Conservation (phyloP, 306 rosid genomes). For the Urtica urens region DNA sequence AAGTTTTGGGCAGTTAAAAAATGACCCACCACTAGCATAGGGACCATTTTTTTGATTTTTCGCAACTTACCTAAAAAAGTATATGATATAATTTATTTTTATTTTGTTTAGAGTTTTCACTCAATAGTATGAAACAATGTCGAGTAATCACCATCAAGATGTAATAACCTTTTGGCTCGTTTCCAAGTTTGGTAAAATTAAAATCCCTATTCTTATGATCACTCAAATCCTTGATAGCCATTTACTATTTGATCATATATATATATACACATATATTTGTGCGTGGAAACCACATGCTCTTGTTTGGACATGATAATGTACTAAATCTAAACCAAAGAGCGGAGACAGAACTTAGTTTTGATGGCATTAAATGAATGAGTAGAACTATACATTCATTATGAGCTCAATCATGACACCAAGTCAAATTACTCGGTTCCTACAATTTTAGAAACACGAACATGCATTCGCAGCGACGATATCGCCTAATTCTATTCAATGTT, state of each 20-base stretch:
- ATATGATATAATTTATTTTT: too few species aligned
- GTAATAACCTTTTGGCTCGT: not conserved
- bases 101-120: conserved; percentile 1
- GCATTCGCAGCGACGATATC: too few species aligned
- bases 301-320: too few species aligned
- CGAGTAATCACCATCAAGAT: not conserved
- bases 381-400: conserved; percentile 19
- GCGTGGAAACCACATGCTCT: too few species aligned
- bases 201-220: not conserved
- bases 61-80: not conserved
- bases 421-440: conserved; percentile 21
- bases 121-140: not conserved
- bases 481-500: too few species aligned
- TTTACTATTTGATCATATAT: too few species aligned
- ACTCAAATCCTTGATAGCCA: too few species aligned
- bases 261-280: too few species aligned
- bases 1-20: not conserved
- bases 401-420: conserved; percentile 27
- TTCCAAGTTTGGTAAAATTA: not conserved
- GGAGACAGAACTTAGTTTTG: conserved; percentile 16
- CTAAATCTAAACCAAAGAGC: not conserved
- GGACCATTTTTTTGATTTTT: not conserved
- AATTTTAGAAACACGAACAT: conserved; percentile 38
- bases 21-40: conserved; percentile 9
- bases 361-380: conserved; percentile 29